A percentile compares a stretch with the other conserved stretches of the same genome.
phyloP scores from a whole-genome alignment of 306 rosid genomes.

The Erythrophleum fordii region DNA sequence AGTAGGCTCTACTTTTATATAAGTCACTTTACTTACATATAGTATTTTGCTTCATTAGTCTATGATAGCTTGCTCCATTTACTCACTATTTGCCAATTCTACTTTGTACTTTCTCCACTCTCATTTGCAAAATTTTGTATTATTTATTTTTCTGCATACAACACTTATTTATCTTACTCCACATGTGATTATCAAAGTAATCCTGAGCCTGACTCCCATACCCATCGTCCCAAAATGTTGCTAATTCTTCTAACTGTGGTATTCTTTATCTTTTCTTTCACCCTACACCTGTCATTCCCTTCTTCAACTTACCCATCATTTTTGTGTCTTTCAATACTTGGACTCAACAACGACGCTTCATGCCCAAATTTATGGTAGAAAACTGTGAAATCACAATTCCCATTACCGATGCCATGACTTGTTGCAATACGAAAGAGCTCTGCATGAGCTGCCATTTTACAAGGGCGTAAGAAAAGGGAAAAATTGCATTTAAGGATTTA shows the following conservation, averaged over 20 bases:
- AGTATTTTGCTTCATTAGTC: too few relatives aligned
- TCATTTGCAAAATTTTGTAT: too few relatives aligned
- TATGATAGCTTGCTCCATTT: too few relatives aligned
- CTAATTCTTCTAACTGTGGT: conserved; percentile 44
- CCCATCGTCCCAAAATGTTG: conserved; percentile 80
- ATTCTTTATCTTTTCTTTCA: conserved; percentile 10
- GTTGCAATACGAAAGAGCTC: neutral
- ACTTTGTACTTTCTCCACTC: too few relatives aligned
- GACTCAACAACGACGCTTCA: conserved; percentile 32
- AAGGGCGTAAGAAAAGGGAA: too few relatives aligned
- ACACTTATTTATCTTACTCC: too few relatives aligned
- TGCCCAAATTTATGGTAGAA: conserved; percentile 16
- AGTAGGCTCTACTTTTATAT: too few relatives aligned
- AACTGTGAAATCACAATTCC: conserved; percentile 48
- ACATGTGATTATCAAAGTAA: too few relatives aligned
- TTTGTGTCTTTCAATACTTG: conserved; percentile 25
- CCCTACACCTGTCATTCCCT: conserved; percentile 39
- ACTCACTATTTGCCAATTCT: too few relatives aligned
- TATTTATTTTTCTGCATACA: too few relatives aligned
- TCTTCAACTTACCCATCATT: neutral
- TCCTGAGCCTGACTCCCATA: conserved; percentile 71
- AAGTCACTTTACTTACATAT: too few relatives aligned
- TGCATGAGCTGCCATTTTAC: neutral
- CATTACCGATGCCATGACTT: conserved; percentile 53
- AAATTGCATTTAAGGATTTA: too few relatives aligned